Evolutionary conservation across 495 filamentous ascomycete genomes (phyloP).

Genomic region (Podospora tetraspora): DNA sequence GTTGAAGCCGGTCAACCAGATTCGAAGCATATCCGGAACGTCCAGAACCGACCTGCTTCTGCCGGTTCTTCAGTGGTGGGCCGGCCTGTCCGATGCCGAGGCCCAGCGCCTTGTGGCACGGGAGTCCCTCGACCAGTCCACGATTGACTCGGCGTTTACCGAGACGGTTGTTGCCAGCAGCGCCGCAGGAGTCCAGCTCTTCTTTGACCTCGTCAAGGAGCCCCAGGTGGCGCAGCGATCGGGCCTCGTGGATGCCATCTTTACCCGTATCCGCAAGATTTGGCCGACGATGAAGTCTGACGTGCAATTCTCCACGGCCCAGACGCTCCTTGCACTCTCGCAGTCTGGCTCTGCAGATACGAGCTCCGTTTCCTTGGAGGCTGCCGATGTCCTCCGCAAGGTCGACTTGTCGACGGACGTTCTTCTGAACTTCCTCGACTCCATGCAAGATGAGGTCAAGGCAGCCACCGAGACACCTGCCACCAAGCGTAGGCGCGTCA

Average conservation of each 20-base stretch:
- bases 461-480: constrained; percentile 57
- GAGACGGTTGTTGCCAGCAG: constrained; percentile 62
- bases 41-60: constrained; percentile 65
- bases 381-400: constrained; percentile 61
- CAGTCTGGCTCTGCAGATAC: constrained; percentile 33
- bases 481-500: constrained; percentile 71
- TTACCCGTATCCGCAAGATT: constrained; percentile 58
- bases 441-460: constrained; percentile 59
- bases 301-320: constrained; percentile 51
- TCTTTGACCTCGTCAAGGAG: constrained; percentile 52
- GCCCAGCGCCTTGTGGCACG: constrained; percentile 31
- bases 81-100: constrained; percentile 38
- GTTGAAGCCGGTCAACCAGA: constrained; percentile 61
- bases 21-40: constrained; percentile 60
- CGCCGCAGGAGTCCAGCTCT: constrained; percentile 55
- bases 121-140: constrained; percentile 56
- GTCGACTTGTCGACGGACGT: constrained; percentile 65
- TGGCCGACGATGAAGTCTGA: constrained; percentile 69
- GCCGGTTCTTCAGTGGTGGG: constrained; percentile 64
- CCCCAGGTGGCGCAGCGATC: constrained; percentile 39
- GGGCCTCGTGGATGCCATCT: constrained; percentile 54
- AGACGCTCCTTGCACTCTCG: constrained; percentile 50
- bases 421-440: constrained; percentile 62
- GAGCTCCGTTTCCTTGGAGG: constrained; percentile 32
- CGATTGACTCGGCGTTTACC: constrained; percentile 56